Conservation (phyloP, 352 stramenopile genomes). For the Aphanomyces invadans region DNA sequence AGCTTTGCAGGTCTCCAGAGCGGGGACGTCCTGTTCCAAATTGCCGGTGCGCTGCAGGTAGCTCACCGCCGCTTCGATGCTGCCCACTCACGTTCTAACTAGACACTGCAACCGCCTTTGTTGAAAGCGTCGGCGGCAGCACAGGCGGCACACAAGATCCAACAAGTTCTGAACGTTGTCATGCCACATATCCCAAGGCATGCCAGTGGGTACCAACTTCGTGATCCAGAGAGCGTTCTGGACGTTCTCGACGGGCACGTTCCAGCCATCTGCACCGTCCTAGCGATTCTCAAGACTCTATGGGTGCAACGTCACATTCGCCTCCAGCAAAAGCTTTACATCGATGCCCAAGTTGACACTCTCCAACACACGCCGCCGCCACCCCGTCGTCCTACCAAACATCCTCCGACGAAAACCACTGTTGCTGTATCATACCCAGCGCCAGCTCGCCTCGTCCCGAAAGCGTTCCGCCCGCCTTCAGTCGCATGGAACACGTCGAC, state of each 20-base stretch:
- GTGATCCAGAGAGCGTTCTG: conserved; percentile 34
- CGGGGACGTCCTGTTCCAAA: conserved; percentile 46
- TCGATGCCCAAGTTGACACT: background rate
- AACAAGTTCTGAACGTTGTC: conserved; percentile 36
- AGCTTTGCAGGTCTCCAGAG: conserved; percentile 45
- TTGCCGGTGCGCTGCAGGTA: conserved; percentile 37
- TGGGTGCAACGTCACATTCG: conserved; percentile 21
- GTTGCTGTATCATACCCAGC: background rate
- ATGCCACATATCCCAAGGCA: conserved; percentile 35
- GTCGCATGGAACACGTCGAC: conserved; percentile 2
- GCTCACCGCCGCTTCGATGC: background rate
- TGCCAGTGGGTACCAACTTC: conserved; percentile 44
- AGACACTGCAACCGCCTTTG: background rate
- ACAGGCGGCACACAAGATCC: conserved; percentile 26
- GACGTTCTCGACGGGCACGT: conserved; percentile 34
- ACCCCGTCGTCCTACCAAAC: background rate
- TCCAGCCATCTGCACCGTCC: conserved; percentile 30
- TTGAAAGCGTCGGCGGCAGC: background rate
- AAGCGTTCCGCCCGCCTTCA: background rate
- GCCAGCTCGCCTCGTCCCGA: background rate
- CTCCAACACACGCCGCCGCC: background rate
- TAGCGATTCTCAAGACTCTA: conserved; percentile 7
- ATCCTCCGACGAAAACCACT: background rate
- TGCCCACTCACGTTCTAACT: conserved; percentile 1
- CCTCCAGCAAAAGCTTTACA: conserved; percentile 23